A percentile compares a stretch with the other conserved stretches of the same genome.
Conservation (phyloP, 495 filamentous ascomycete genomes). For the Hypoxylon crocopeplum region DNA sequence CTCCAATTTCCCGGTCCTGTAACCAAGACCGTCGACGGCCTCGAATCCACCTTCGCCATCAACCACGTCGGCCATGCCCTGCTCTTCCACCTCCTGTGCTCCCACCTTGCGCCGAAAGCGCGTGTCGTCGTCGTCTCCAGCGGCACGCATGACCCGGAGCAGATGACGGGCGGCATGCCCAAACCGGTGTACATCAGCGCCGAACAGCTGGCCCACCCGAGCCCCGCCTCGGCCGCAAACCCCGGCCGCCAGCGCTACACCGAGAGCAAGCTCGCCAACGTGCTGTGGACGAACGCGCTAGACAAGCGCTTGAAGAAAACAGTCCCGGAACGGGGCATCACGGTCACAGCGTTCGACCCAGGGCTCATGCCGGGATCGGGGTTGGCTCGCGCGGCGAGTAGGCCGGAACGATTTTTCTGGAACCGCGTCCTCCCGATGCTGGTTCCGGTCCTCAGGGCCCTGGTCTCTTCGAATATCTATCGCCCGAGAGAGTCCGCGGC, state of each 20-base stretch:
- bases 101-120: slow-evolving; percentile 58
- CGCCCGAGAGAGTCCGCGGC: slow-evolving; percentile 45
- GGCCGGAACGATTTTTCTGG: slow-evolving; percentile 36
- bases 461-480: slow-evolving; percentile 46
- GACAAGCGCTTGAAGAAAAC: slow-evolving; percentile 39
- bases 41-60: slow-evolving; percentile 46
- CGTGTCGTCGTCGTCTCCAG: slow-evolving; percentile 52
- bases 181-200: slow-evolving; percentile 47
- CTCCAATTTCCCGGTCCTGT: slow-evolving; percentile 47
- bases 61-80: slow-evolving; percentile 58
- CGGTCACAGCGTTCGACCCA: slow-evolving; percentile 51
- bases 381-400: slow-evolving; percentile 39
- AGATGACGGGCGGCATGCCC: slow-evolving; percentile 47
- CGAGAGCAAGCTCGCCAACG: slow-evolving; percentile 60
- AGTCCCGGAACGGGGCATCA: slow-evolving; percentile 37
- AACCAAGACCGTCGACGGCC: slow-evolving; percentile 45
- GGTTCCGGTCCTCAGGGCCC: slow-evolving; percentile 42
- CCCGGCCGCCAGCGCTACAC: slow-evolving; percentile 60
- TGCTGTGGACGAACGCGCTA: slow-evolving; percentile 29
- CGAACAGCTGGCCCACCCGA: slow-evolving; percentile 44
- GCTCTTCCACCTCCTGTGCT: slow-evolving; percentile 67
- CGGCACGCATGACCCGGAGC: slow-evolving; percentile 43
- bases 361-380: slow-evolving; percentile 57
- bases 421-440: slow-evolving; percentile 44
- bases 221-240: slow-evolving; percentile 1